phyloP scores from a whole-genome alignment of 176 grass and related monocot species.

The Saccharum spontaneum region DNA sequence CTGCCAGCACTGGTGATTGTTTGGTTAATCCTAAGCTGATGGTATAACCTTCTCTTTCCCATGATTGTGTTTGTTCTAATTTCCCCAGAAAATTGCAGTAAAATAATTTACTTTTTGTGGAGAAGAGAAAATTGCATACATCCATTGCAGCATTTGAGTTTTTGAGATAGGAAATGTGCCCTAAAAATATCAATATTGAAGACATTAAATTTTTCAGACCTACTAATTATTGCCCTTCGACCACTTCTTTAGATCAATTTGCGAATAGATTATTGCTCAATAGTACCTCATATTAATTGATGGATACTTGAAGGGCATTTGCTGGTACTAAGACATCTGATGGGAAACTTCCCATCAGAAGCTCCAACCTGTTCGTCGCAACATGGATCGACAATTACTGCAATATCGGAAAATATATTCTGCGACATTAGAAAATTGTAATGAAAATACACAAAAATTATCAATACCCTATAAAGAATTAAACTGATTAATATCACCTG shows the following conservation, averaged over 20 bases:
- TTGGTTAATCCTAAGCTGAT: slow-evolving; percentile 56
- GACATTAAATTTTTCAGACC: background rate
- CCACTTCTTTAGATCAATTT: background rate
- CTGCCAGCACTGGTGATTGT: slow-evolving; percentile 93
- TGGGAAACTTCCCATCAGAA: background rate
- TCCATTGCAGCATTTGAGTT: background rate
- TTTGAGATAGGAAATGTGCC: background rate
- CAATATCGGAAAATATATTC: background rate
- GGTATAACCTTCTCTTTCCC: slow-evolving; percentile 50
- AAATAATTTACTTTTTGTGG: background rate
- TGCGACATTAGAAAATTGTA: background rate
- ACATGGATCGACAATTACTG: background rate
- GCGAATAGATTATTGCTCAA: background rate
- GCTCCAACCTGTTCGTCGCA: background rate
- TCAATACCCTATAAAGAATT: background rate
- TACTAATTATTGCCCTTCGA: background rate
- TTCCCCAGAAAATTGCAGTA: background rate
- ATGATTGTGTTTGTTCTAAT: background rate
- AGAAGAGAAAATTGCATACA: background rate
- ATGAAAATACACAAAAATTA: background rate
- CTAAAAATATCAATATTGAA: background rate
- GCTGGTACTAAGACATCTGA: background rate
- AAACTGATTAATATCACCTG: background rate
- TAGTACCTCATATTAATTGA: background rate
- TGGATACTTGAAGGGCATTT: background rate